Percentiles rank a stretch among this genome's conserved stretches.
Evolutionary conservation across 176 grass and related monocot genomes (phyloP).

Genomic region (Otatea glauca): DNA sequence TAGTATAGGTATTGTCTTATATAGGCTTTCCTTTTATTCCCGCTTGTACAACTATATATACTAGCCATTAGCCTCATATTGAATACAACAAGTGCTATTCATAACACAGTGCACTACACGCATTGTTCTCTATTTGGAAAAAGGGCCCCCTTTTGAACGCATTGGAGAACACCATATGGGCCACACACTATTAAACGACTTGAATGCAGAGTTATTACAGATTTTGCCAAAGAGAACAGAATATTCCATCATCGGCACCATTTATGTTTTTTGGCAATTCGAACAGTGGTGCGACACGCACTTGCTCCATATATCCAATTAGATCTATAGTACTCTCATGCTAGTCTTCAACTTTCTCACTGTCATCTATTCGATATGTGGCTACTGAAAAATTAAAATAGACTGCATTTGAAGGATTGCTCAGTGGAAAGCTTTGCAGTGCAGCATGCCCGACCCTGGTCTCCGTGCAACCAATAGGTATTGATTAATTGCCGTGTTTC

Average conservation of each 20-base stretch:
- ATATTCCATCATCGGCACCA: not conserved
- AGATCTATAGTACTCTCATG: not conserved
- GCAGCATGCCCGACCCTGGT: not conserved
- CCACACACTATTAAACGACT: not conserved
- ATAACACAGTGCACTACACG: not conserved
- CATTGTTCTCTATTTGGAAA: not conserved
- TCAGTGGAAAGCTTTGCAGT: conserved; percentile 11
- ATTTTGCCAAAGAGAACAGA: not conserved
- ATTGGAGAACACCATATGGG: not conserved
- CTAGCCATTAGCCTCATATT: too few relatives aligned
- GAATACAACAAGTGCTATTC: too few relatives aligned
- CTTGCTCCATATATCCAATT: conserved; percentile 3
- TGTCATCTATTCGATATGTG: not conserved
- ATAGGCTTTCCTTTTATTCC: too few relatives aligned
- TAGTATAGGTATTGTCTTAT: too few relatives aligned
- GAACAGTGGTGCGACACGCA: not conserved
- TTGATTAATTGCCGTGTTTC: not conserved
- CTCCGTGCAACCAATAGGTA: not conserved
- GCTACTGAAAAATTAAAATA: not conserved
- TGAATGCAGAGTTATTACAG: not conserved
- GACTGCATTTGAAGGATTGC: not conserved
- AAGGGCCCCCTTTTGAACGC: not conserved
- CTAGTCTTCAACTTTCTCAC: not conserved
- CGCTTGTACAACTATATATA: too few relatives aligned
- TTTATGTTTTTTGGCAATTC: not conserved